phyloP scores from a whole-genome alignment of 441 rosid species.

The Melianthus villosus region DNA sequence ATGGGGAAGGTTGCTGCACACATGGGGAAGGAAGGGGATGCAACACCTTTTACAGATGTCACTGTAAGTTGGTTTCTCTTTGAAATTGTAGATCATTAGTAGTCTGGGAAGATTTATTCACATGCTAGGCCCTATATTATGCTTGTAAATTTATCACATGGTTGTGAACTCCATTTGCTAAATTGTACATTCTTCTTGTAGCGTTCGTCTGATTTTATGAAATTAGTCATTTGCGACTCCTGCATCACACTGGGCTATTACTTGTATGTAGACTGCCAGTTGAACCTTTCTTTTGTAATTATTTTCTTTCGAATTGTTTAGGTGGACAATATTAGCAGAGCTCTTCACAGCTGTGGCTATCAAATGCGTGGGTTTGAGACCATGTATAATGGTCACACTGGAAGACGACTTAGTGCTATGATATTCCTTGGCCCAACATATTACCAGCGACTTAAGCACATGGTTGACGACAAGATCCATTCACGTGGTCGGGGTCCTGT shows the following conservation, averaged over 20 bases:
- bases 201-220: too few species aligned
- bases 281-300: too few species aligned
- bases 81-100: neutral
- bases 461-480: slow-evolving; percentile 97
- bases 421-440: slow-evolving; percentile 96
- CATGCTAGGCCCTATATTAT: too few species aligned
- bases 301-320: slow-evolving; percentile 9
- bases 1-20: slow-evolving; percentile 99
- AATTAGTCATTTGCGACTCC: too few species aligned
- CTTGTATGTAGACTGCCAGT: neutral
- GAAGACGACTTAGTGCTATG: slow-evolving; percentile 73
- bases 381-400: slow-evolving; percentile 96
- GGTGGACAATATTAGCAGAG: slow-evolving; percentile 98
- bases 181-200: too few species aligned
- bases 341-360: slow-evolving; percentile 93
- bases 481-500: slow-evolving; percentile 97
- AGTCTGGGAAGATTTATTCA: neutral
- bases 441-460: slow-evolving; percentile 89
- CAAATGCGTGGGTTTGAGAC: slow-evolving; percentile 98
- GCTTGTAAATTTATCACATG: neutral
- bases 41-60: slow-evolving; percentile 94
- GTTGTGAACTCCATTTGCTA: too few species aligned
- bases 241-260: too few species aligned
- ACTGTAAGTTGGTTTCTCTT: slow-evolving; percentile 34
- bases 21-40: slow-evolving; percentile 99